Evolutionary conservation across 306 rosid species (phyloP).

Genomic region (Rubus idaeus): DNA sequence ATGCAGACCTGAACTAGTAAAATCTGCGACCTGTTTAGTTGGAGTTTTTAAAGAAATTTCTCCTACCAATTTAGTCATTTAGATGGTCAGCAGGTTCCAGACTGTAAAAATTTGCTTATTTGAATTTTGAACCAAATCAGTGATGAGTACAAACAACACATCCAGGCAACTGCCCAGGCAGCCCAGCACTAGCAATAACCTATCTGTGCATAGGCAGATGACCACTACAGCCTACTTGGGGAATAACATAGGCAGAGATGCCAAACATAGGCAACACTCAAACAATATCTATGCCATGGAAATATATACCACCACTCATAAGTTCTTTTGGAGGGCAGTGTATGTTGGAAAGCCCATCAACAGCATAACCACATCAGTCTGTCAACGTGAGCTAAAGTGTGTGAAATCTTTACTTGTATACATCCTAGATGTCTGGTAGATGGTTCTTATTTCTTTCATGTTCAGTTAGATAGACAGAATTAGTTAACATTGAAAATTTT

Average conservation of each 20-base stretch:
- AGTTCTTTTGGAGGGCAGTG: not conserved
- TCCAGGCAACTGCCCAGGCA: not conserved
- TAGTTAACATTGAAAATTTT: not conserved
- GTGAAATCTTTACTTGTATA: not conserved
- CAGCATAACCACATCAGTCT: not conserved
- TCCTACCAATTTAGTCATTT: not conserved
- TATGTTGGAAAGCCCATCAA: not conserved
- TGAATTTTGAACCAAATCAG: not conserved
- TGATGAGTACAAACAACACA: not conserved
- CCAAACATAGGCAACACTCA: not conserved
- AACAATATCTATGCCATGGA: not conserved
- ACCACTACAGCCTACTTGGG: not conserved
- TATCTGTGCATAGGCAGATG: not conserved
- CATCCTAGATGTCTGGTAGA: not conserved
- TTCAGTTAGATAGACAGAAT: not conserved
- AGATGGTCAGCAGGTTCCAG: not conserved
- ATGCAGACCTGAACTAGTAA: not conserved
- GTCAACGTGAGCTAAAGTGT: not conserved
- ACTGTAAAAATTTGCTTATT: not conserved
- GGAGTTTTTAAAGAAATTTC: not conserved
- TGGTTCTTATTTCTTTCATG: constrained; percentile 3
- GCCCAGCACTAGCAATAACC: not conserved
- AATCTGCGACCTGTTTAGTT: not conserved
- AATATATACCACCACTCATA: not conserved
- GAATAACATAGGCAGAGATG: not conserved